Percentiles rank a stretch among this genome's conserved stretches.
Evolutionary conservation across 441 rosid genomes (phyloP).

Genomic region (Arabidopsis hybrid): DNA sequence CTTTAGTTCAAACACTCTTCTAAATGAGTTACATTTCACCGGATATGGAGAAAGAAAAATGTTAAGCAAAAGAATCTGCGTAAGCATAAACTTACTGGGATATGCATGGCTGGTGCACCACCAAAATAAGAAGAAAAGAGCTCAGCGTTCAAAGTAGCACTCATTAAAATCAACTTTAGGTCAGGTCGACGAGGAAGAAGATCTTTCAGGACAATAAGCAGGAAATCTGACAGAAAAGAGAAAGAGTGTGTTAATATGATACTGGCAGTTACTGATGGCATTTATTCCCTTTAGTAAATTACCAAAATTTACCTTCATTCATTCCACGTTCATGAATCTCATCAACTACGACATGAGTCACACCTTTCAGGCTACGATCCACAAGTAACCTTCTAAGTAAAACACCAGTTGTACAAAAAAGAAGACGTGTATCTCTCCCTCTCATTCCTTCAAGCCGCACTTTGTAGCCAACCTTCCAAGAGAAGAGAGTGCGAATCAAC

Average conservation of each 20-base stretch:
- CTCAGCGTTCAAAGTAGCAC: slow-evolving; percentile 95
- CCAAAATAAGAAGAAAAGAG: slow-evolving; percentile 91
- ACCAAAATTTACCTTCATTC: slow-evolving; percentile 84
- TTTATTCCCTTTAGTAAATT: slow-evolving; percentile 7
- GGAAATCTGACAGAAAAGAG: slow-evolving; percentile 70
- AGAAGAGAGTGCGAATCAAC: slow-evolving; percentile 26
- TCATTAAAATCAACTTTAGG: slow-evolving; percentile 89
- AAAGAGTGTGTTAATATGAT: slow-evolving; percentile 36
- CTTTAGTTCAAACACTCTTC: slow-evolving; percentile 23
- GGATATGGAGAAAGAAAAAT: not conserved
- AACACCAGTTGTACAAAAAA: slow-evolving; percentile 95
- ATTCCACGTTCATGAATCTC: slow-evolving; percentile 99
- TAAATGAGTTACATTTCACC: slow-evolving; percentile 2
- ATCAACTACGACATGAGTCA: slow-evolving; percentile 94
- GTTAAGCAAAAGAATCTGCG: slow-evolving; percentile 2
- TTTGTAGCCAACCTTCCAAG: slow-evolving; percentile 89
- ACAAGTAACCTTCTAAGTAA: slow-evolving; percentile 89
- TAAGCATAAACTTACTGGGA: slow-evolving; percentile 70
- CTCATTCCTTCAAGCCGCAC: slow-evolving; percentile 94
- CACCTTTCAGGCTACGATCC: slow-evolving; percentile 87
- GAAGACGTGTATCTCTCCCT: slow-evolving; percentile 92
- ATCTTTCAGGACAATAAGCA: slow-evolving; percentile 90
- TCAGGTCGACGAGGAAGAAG: slow-evolving; percentile 94
- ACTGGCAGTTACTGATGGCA: slow-evolving; percentile 25
- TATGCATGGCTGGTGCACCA: slow-evolving; percentile 88